phyloP scores from a whole-genome alignment of 2,329 filamentous ascomycete species.

The Fusarium torreyae region DNA sequence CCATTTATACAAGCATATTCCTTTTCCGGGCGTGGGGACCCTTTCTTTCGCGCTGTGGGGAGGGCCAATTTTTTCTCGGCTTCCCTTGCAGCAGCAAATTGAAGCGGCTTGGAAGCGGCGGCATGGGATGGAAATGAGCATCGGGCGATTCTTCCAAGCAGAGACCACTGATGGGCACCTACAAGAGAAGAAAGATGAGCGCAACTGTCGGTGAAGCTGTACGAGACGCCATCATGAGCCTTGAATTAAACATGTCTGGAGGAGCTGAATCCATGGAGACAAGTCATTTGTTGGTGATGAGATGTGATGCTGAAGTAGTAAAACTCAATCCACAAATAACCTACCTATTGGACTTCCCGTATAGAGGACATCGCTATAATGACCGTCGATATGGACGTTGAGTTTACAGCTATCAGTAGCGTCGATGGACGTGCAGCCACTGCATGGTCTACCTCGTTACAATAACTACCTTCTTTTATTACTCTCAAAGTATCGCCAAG shows the following conservation, averaged over 20 bases:
- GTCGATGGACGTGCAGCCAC: slow-evolving; percentile 34
- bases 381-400: slow-evolving; percentile 19
- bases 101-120: slow-evolving; percentile 43
- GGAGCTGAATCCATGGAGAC: slow-evolving; percentile 36
- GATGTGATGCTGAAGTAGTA: slow-evolving; percentile 30
- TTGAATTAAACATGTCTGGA: slow-evolving; percentile 23
- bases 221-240: slow-evolving; percentile 13
- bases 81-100: slow-evolving; percentile 48
- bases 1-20: slow-evolving; percentile 33
- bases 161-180: slow-evolving; percentile 30
- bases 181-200: slow-evolving; percentile 28
- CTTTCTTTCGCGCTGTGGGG: slow-evolving; percentile 32
- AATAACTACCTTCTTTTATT: slow-evolving; percentile 36
- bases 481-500: slow-evolving; percentile 34
- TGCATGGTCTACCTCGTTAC: slow-evolving; percentile 37
- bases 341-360: slow-evolving; percentile 1
- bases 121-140: slow-evolving; percentile 47
- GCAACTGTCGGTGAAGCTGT: slow-evolving; percentile 43
- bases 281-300: slow-evolving; percentile 35
- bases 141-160: slow-evolving; percentile 24
- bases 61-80: slow-evolving; percentile 26
- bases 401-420: slow-evolving; percentile 30
- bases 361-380: slow-evolving; percentile 12
- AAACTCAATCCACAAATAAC: slow-evolving; percentile 32
- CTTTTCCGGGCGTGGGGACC: slow-evolving; percentile 28